Evolutionary conservation across 108 stramenopile species (phyloP).

Genomic region (Skeletonema costatum): DNA sequence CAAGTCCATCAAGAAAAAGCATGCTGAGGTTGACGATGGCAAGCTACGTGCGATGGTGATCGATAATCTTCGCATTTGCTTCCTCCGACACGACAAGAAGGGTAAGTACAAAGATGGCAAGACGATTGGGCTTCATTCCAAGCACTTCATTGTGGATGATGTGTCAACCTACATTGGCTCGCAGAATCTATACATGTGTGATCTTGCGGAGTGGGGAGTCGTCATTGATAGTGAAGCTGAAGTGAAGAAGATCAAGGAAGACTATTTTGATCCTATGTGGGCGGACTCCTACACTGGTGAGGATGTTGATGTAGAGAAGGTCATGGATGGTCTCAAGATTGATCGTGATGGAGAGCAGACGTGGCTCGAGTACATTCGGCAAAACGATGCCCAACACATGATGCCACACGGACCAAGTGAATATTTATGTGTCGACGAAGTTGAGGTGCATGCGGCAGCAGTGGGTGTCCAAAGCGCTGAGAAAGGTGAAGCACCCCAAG

Average conservation of each 20-base stretch:
- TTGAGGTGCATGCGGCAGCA: neutral
- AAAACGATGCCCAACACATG: conserved; percentile 7
- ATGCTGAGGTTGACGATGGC: conserved; percentile 32
- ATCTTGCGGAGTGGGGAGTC: conserved; percentile 56
- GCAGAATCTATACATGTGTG: conserved; percentile 58
- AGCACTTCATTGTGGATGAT: conserved; percentile 58
- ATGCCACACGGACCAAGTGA: conserved; percentile 11
- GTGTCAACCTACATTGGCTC: conserved; percentile 49
- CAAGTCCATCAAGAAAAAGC: conserved; percentile 43
- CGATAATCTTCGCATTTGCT: conserved; percentile 51
- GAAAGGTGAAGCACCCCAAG: neutral
- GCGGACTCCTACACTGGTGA: conserved; percentile 55
- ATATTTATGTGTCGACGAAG: neutral
- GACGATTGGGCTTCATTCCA: conserved; percentile 57
- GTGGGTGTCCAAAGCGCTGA: neutral
- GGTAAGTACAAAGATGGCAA: conserved; percentile 39
- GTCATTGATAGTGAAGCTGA: conserved; percentile 43
- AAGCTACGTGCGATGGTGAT: conserved; percentile 34
- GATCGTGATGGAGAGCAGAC: conserved; percentile 44
- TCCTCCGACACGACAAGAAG: conserved; percentile 34
- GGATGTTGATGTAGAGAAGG: conserved; percentile 61
- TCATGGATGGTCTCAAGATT: conserved; percentile 70
- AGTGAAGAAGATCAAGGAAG: conserved; percentile 36
- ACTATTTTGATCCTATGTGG: conserved; percentile 59
- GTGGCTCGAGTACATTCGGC: neutral